phyloP scores from a whole-genome alignment of 805 yeast genomes.

The Nakazawaea wyomingensis region DNA sequence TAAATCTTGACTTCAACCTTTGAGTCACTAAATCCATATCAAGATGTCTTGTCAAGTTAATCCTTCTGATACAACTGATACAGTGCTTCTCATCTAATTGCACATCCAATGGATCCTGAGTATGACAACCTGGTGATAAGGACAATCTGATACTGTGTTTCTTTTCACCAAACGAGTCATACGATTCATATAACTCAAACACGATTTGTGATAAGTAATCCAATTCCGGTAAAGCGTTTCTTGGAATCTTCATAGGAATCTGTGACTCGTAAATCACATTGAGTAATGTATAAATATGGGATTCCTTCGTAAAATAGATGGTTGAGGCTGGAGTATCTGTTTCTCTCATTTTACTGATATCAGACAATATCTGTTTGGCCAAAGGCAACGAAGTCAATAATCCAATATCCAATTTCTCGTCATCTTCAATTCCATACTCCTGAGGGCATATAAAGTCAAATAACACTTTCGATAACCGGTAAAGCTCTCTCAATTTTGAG shows the following conservation, averaged over 20 bases:
- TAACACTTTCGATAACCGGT: constrained; percentile 82
- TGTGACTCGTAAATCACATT: constrained; percentile 90
- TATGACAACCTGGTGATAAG: constrained; percentile 97
- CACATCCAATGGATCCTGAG: constrained; percentile 95
- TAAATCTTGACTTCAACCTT: constrained; percentile 73
- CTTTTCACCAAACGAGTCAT: constrained; percentile 59
- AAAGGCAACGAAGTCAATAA: constrained; percentile 88
- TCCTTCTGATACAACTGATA: constrained; percentile 91
- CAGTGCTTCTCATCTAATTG: constrained; percentile 95
- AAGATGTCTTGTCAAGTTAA: constrained; percentile 84
- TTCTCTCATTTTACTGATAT: constrained; percentile 72
- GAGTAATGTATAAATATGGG: constrained; percentile 89
- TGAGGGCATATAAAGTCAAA: constrained; percentile 98
- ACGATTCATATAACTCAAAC: constrained; percentile 88
- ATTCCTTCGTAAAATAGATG: constrained; percentile 92
- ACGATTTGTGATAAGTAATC: constrained; percentile 93
- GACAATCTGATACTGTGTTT: constrained; percentile 86
- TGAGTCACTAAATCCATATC: constrained; percentile 87
- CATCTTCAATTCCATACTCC: constrained; percentile 94
- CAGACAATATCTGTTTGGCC: constrained; percentile 79
- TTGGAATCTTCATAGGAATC: constrained; percentile 89
- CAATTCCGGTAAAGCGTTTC: constrained; percentile 93
- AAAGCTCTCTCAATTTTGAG: constrained; percentile 79
- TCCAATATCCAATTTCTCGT: constrained; percentile 95
- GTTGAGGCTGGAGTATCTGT: constrained; percentile 80